These are phyloP conservation scores for Xylariaceae sp. DNA, from an alignment of 2,329 filamentous ascomycete species.

Conservation along the genomic window DNA sequence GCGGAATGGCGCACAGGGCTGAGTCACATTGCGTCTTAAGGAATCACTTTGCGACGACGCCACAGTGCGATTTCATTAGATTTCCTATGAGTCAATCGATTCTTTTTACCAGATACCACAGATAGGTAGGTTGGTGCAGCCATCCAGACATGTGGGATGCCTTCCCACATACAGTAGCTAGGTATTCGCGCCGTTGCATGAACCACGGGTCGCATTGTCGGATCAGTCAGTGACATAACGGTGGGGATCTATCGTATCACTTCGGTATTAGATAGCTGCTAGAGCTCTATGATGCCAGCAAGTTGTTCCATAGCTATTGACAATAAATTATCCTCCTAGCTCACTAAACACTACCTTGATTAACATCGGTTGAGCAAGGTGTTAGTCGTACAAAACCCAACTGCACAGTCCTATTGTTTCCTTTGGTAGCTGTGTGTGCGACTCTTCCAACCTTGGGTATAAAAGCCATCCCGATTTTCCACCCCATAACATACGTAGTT, in stretches of 20 bases:
- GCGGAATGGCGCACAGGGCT: slow-evolving; percentile 5
- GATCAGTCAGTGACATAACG: background rate
- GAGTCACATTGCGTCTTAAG: too few relatives aligned
- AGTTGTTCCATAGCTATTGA: background rate
- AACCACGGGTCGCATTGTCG: background rate
- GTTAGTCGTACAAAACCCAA: background rate
- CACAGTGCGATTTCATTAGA: slow-evolving; percentile 3
- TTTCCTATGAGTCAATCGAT: background rate
- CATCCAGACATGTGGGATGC: background rate
- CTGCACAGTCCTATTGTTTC: background rate
- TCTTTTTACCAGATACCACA: background rate
- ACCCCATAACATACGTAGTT: background rate
- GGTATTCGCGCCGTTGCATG: background rate
- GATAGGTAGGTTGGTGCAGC: background rate
- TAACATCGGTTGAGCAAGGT: too few relatives aligned
- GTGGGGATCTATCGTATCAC: too few relatives aligned
- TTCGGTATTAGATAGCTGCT: background rate
- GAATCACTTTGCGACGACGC: slow-evolving; percentile 12
- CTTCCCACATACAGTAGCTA: background rate
- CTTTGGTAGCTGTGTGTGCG: background rate
- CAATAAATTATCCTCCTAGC: too few relatives aligned
- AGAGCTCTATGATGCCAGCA: background rate
- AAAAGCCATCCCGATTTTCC: background rate
- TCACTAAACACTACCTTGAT: background rate
- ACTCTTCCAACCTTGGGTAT: background rate